Base-by-base conservation (phyloP, 140 eudicot species). In the Oenanthe javanica region DNA sequence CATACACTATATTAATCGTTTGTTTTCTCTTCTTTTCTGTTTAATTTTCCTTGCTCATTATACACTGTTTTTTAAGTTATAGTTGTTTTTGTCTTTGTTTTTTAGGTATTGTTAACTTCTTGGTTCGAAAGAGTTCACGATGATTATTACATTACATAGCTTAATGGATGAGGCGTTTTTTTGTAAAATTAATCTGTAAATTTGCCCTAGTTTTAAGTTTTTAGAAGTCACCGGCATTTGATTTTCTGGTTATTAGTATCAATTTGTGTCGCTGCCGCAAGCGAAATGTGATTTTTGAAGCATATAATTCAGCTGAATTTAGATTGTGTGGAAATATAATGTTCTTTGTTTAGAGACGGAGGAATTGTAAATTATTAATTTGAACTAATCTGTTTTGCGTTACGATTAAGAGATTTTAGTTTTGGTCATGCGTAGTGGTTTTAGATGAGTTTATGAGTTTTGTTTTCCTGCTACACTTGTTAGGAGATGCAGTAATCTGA, bases 401-500 rank as follows among this genome's bases (percentile, higher is more conserved):
- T 55, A 16, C 1, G 4, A 4, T 2, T 9, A 19, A 4, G 9
- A 57, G 66, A 57, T 64, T 2, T 23, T 63, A 63, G 70, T 63
- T 63, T 63, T 63, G 38, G 70, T 23, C 38, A 23, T 63, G 31
- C 23, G 38, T 63, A 8, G 36, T 63, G 70, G 69, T 59, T 59
- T 16, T 59, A 21, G 31, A 1, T 15, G 38, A 63, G 36, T 23
- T 25, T n/a, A 9, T n/a, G 71, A 9, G 13, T 63, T 7, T 8
- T 23, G 71, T 63, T 46, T 2, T 73, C 4, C 10, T 14, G 72
- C 2, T 31, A 46, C 38, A 5, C 27, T 31, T 67, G 74, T 66
- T 67, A 36, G 74, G 46, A 69, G 18, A 69, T 57, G 57, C 75
- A 59, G 55, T 61, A 47, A 79, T 74, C 45, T 43, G 81, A 46